Evolutionary conservation across 371 early-diverging fungal species (phyloP), one percentile per base, ranked within the genome.

Genomic region (Circinella umbellata): DNA sequence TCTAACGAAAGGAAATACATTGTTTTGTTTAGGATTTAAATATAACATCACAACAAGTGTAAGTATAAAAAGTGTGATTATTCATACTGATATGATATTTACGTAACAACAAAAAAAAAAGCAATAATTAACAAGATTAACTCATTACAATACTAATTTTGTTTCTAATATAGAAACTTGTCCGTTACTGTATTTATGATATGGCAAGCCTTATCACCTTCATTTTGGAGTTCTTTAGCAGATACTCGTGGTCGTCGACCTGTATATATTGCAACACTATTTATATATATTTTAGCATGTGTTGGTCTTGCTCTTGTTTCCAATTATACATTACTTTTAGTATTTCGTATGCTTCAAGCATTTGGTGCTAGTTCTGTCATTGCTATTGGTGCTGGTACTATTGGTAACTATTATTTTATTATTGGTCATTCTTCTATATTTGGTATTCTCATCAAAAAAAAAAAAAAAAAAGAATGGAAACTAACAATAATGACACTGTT

Each of bases 171-270:
- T 39, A 75, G 78, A 15, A 79, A 70, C 60, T 55, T 83, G 7
- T 75, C 80, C 15, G 72, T 83, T 48, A 78, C 81, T 0, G 70
- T 78, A 27, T 83, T 80, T 42, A 79, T 83, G 81, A 72, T 83
- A 11, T 76, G 80, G 49, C 81, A 83, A 70, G 83, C 80, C 3
- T 51, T 80, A n/a, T 77, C 83, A 1, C 83, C 83, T 7, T 77
- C 80, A 5, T 77, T 91, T 35, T 92, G 92, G 92, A 90, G 89
- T 54, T 81, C 86, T 17, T 65, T 91, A n/a, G 87, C 92, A 0
- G 93, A 92, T 70, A 79, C 72, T 3, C 74, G 75, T 35, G 92
- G 93, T 0, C 84, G 93, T 18, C 83, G 89, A 11, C 89, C 88
- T 7, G 88, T 92, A 9, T 91, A 89, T 64, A 74, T 89, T 8